Conservation (phyloP, 2,329 filamentous ascomycete genomes). For the Lachnellula suecica region DNA sequence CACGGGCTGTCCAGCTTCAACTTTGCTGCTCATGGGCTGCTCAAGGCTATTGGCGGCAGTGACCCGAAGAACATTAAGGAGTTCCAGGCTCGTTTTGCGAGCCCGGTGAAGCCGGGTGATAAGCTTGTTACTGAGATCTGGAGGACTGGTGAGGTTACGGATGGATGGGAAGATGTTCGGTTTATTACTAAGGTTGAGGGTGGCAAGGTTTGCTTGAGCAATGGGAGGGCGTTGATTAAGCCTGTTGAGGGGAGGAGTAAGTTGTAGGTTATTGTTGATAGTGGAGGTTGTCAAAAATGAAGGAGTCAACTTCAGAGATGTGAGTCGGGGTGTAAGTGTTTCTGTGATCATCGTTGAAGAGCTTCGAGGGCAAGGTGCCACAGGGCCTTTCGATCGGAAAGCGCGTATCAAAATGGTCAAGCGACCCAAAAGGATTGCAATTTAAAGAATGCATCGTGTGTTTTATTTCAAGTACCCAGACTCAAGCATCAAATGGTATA, state of each 20-base stretch:
- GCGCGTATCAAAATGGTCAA: too few species aligned
- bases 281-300: neutral
- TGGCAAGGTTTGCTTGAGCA: conserved; percentile 83
- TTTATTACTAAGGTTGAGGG: conserved; percentile 77
- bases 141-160: conserved; percentile 67
- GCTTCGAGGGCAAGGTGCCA: too few species aligned
- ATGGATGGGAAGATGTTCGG: conserved; percentile 77
- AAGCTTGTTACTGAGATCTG: conserved; percentile 81
- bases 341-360: too few species aligned
- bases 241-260: conserved; percentile 25
- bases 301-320: too few species aligned
- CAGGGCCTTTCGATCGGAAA: too few species aligned
- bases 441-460: too few species aligned
- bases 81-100: conserved; percentile 86
- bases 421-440: too few species aligned
- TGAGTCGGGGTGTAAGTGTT: too few species aligned
- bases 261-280: conserved; percentile 12
- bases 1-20: conserved; percentile 92
- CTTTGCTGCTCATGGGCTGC: conserved; percentile 68
- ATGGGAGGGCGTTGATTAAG: conserved; percentile 74
- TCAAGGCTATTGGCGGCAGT: conserved; percentile 71
- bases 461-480: too few species aligned
- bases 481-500: too few species aligned
- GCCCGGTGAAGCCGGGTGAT: conserved; percentile 79
- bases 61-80: conserved; percentile 81